Evolutionary conservation across 495 filamentous ascomycete genomes (phyloP).

Genomic region (Penicillium soppii): DNA sequence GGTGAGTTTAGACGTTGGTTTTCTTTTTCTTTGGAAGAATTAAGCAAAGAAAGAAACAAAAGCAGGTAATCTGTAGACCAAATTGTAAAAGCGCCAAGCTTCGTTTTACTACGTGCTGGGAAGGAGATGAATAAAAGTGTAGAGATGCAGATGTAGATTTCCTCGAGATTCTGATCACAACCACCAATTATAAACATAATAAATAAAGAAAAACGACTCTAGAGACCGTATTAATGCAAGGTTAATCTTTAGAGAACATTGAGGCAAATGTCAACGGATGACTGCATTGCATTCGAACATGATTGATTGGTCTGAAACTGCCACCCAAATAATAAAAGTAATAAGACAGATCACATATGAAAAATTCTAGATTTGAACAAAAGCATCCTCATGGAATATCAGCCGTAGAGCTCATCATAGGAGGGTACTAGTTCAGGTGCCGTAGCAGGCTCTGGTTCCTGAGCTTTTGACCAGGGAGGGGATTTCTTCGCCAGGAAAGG

Average conservation of each 20-base stretch:
- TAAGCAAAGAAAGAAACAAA: no score
- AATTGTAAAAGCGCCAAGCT: no score
- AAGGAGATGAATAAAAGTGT: no score
- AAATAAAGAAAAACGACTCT: neutral
- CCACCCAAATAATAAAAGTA: constrained; percentile 4
- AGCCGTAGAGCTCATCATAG: constrained; percentile 48
- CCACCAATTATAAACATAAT: neutral
- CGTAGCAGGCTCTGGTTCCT: constrained; percentile 17
- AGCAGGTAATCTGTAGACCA: no score
- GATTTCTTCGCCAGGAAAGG: constrained; percentile 23
- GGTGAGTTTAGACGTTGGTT: no score
- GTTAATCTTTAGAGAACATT: neutral
- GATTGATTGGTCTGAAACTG: neutral
- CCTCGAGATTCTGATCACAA: neutral
- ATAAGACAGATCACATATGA: constrained; percentile 2
- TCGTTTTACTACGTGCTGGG: no score
- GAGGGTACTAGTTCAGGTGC: constrained; percentile 42
- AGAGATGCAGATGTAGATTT: neutral
- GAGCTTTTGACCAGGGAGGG: constrained; percentile 20
- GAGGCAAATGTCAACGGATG: neutral
- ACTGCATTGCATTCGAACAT: neutral
- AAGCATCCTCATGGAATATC: constrained; percentile 1
- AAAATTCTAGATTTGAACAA: neutral
- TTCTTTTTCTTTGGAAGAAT: no score
- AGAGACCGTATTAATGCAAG: constrained; percentile 2